A percentile compares a stretch with the other conserved stretches of the same genome.
phyloP scores from a whole-genome alignment of 2,329 filamentous ascomycete genomes.

The Dactylonectria estremocensis region DNA sequence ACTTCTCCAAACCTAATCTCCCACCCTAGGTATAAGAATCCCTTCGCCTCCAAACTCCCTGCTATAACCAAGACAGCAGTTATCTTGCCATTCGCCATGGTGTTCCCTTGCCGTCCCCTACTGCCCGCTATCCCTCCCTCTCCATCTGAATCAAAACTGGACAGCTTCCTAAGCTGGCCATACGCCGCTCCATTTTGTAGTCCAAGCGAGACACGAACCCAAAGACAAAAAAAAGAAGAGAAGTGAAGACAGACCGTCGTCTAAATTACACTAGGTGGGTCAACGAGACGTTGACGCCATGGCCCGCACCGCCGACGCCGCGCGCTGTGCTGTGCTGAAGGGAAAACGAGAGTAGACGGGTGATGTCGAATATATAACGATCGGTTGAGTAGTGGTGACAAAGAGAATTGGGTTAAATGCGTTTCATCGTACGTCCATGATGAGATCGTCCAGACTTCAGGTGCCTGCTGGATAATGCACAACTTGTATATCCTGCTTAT shows the following conservation, averaged over 20 bases:
- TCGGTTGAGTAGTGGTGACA: slow-evolving; percentile 39
- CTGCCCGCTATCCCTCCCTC: slow-evolving; percentile 39
- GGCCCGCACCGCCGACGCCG: slow-evolving; percentile 42
- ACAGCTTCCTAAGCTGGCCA: slow-evolving; percentile 28
- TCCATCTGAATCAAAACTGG: slow-evolving; percentile 32
- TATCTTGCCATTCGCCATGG: slow-evolving; percentile 32
- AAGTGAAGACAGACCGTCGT: slow-evolving; percentile 38
- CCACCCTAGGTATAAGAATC: slow-evolving; percentile 28
- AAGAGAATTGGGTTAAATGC: slow-evolving; percentile 43
- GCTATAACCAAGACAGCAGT: slow-evolving; percentile 44
- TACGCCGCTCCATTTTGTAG: slow-evolving; percentile 45
- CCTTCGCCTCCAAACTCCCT: slow-evolving; percentile 44
- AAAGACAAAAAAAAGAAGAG: slow-evolving; percentile 37
- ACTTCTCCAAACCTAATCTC: slow-evolving; percentile 24
- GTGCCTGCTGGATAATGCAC: slow-evolving; percentile 23
- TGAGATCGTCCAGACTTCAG: slow-evolving; percentile 24
- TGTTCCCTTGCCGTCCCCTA: slow-evolving; percentile 34
- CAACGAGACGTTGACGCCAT: slow-evolving; percentile 33
- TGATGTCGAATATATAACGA: slow-evolving; percentile 37
- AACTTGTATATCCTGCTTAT: slow-evolving; percentile 28
- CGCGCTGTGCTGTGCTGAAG: slow-evolving; percentile 46
- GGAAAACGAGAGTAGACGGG: slow-evolving; percentile 41
- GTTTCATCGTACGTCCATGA: slow-evolving; percentile 43
- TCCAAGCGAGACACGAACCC: slow-evolving; percentile 43
- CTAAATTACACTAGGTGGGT: slow-evolving; percentile 49